Evolutionary conservation across 495 filamentous ascomycete species (phyloP).

Genomic region (Neurospora discreta): DNA sequence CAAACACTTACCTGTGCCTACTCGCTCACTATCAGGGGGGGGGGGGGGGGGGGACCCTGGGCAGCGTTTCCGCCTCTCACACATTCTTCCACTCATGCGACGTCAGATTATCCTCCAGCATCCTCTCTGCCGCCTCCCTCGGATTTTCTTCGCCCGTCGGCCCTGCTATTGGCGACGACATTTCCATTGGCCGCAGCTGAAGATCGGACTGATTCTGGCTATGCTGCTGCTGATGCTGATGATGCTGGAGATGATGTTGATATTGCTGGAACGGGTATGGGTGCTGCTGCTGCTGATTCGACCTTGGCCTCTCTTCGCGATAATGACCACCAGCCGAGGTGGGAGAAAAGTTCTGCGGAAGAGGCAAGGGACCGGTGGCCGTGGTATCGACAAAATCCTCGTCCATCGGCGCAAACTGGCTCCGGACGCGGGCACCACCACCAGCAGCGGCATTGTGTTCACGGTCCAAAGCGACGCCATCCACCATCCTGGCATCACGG

Average conservation of each 20-base stretch:
- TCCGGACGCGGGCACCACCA: constrained; percentile 8
- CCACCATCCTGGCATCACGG: constrained; percentile 32
- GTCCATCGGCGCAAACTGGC: constrained; percentile 11
- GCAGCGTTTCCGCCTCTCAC: too few relatives aligned
- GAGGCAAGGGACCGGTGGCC: constrained; percentile 27
- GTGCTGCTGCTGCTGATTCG: constrained; percentile 10
- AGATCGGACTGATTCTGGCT: not conserved
- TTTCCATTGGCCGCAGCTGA: not conserved
- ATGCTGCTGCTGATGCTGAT: not conserved
- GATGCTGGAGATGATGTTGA: constrained; percentile 8
- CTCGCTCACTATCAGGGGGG: too few relatives aligned
- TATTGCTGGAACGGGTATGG: constrained; percentile 2
- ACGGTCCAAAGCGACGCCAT: constrained; percentile 32
- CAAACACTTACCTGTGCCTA: not conserved
- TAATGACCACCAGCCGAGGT: constrained; percentile 17
- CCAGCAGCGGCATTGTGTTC: not conserved
- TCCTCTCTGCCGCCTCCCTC: not conserved
- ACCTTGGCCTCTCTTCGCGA: constrained; percentile 25
- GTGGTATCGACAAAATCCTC: constrained; percentile 36
- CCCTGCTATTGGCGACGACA: not conserved
- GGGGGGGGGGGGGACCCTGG: too few relatives aligned
- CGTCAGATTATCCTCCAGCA: not conserved
- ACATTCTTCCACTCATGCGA: not conserved
- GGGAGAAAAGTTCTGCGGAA: constrained; percentile 10
- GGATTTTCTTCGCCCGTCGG: not conserved